Evolutionary conservation across 2,329 filamentous ascomycete species (phyloP).

Genomic region (Septoria petroselini): DNA sequence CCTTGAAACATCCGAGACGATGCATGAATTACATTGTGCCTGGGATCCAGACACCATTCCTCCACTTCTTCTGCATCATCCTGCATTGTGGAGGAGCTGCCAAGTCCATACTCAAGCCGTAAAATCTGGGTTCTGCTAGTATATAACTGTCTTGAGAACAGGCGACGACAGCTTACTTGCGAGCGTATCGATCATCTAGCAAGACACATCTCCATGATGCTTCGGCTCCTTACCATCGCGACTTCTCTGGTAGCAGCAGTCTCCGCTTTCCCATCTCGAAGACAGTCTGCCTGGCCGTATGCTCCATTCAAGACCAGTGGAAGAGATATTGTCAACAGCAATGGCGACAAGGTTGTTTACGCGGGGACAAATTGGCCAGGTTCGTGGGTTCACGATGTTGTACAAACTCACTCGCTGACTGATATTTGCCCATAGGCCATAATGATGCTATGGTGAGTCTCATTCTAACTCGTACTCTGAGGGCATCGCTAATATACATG

Average conservation of each 20-base stretch:
- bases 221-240: constrained; percentile 2
- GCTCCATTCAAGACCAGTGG: constrained; percentile 31
- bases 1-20: too few species aligned
- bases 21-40: too few species aligned
- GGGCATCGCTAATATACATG: constrained; percentile 33
- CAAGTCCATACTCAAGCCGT: too few species aligned
- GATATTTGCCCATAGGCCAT: constrained; percentile 45
- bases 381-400: constrained; percentile 19
- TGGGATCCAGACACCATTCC: too few species aligned
- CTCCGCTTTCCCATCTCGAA: constrained; percentile 4
- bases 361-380: constrained; percentile 63
- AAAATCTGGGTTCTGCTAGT: too few species aligned
- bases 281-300: constrained; percentile 26
- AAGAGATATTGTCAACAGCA: constrained; percentile 37
- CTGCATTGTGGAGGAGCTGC: too few species aligned
- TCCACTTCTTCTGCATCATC: too few species aligned
- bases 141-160: too few species aligned
- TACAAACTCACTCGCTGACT: too few species aligned
- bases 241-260: constrained; percentile 4
- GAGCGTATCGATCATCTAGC: not conserved
- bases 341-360: constrained; percentile 41
- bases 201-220: constrained; percentile 8
- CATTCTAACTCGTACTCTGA: not conserved
- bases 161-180: too few species aligned
- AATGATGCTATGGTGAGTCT: constrained; percentile 54